Percentiles rank a stretch among this genome's conserved stretches.
phyloP scores from a whole-genome alignment of 2,329 filamentous ascomycete species.

The Penicillium sp. region DNA sequence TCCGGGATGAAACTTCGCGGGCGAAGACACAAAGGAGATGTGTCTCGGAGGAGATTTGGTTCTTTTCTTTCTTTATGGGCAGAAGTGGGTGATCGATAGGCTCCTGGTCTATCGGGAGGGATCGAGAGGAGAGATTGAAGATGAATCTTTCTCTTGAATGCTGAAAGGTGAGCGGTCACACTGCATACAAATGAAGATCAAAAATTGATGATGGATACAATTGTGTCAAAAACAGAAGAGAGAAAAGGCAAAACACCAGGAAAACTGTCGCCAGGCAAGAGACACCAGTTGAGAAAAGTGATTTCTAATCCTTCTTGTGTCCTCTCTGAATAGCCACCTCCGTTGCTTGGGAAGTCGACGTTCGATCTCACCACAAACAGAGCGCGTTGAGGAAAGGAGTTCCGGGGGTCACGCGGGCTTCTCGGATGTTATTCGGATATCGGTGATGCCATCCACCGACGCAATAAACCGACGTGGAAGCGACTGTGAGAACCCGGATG shows the following conservation, averaged over 20 bases:
- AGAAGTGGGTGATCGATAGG: conserved; percentile 25
- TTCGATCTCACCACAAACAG: conserved; percentile 1
- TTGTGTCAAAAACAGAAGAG: conserved; percentile 16
- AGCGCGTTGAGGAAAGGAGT: background rate
- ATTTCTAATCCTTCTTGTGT: conserved; percentile 23
- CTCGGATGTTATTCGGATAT: background rate
- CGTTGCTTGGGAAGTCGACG: conserved; percentile 17
- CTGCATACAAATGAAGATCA: conserved; percentile 42
- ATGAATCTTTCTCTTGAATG: conserved; percentile 34
- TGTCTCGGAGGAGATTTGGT: background rate
- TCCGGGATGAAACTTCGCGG: background rate
- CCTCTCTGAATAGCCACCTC: conserved; percentile 23
- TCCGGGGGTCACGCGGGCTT: background rate
- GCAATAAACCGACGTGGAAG: background rate
- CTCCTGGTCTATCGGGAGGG: conserved; percentile 33
- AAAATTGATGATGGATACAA: conserved; percentile 39
- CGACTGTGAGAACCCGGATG: background rate
- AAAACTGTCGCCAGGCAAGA: conserved; percentile 28
- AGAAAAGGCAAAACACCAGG: conserved; percentile 9
- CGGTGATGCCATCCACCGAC: background rate
- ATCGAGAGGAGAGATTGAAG: conserved; percentile 32
- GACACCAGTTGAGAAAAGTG: conserved; percentile 19
- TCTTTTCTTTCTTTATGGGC: conserved; percentile 6
- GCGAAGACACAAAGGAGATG: background rate
- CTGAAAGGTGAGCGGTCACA: conserved; percentile 32